phyloP scores from a whole-genome alignment of 495 filamentous ascomycete species.

The Viridothelium virens region DNA sequence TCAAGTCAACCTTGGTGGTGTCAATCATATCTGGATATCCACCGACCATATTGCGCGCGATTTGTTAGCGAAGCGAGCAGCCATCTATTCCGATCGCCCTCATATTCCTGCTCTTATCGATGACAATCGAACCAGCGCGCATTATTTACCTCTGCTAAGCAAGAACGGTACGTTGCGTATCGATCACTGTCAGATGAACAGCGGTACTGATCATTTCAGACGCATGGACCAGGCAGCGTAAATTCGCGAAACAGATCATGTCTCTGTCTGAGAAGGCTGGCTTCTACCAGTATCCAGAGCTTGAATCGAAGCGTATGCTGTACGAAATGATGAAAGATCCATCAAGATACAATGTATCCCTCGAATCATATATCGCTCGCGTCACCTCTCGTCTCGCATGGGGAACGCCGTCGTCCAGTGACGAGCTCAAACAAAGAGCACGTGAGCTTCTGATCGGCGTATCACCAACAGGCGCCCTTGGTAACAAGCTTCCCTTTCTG shows the following conservation, averaged over 20 bases:
- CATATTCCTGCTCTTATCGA: conserved; percentile 37
- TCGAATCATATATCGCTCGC: conserved; percentile 54
- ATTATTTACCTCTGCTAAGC: conserved; percentile 50
- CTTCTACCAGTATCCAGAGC: conserved; percentile 46
- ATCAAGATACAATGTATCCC: conserved; percentile 44
- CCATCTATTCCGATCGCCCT: conserved; percentile 57
- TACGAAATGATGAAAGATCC: conserved; percentile 38
- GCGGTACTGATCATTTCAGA: conserved; percentile 33
- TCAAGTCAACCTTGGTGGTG: conserved; percentile 49
- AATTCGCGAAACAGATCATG: conserved; percentile 53
- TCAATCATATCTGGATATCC: conserved; percentile 52
- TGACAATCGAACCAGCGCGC: conserved; percentile 48
- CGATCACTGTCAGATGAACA: background rate
- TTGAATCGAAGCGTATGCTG: conserved; percentile 49
- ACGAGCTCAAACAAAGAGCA: conserved; percentile 48
- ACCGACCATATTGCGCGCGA: conserved; percentile 51
- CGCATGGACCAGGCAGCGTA: conserved; percentile 52
- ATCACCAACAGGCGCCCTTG: conserved; percentile 47
- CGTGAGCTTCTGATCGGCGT: conserved; percentile 51
- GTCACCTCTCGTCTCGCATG: conserved; percentile 51
- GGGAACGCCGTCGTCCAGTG: conserved; percentile 43
- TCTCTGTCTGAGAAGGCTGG: conserved; percentile 36
- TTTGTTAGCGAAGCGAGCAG: conserved; percentile 49
- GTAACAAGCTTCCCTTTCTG: conserved; percentile 40
- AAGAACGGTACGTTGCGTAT: conserved; percentile 37